Evolutionary conservation across 2,329 filamentous ascomycete genomes (phyloP).

Genomic region (Diplodia mutila): DNA sequence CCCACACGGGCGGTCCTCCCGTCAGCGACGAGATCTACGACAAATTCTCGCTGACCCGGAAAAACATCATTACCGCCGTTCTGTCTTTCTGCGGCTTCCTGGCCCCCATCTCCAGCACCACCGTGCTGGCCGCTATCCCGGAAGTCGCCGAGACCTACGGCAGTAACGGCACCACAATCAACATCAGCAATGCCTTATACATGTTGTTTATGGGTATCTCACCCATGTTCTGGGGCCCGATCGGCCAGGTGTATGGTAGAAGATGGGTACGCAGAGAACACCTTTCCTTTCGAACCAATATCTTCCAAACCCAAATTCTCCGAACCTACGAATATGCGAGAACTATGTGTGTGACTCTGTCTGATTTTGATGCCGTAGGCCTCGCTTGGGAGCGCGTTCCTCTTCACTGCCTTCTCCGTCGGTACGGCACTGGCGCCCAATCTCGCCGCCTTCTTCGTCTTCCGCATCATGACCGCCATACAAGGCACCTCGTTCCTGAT

Average conservation of each 20-base stretch:
- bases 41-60: constrained; percentile 63
- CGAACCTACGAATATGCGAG: background rate
- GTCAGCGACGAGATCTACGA: constrained; percentile 62
- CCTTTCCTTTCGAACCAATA: background rate
- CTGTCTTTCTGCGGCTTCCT: constrained; percentile 77
- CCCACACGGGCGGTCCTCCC: constrained; percentile 1
- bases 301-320: background rate
- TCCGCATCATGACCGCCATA: constrained; percentile 74
- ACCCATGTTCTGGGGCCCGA: constrained; percentile 71
- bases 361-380: constrained; percentile 46
- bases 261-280: constrained; percentile 48
- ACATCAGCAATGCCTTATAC: constrained; percentile 75
- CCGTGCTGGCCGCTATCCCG: constrained; percentile 72
- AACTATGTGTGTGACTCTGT: background rate
- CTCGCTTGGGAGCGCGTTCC: constrained; percentile 61
- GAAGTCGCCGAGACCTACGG: constrained; percentile 69
- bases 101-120: constrained; percentile 74
- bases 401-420: constrained; percentile 72
- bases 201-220: constrained; percentile 71
- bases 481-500: constrained; percentile 76
- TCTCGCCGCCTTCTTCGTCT: constrained; percentile 71
- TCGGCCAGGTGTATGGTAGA: constrained; percentile 57
- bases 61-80: constrained; percentile 68
- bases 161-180: constrained; percentile 71
- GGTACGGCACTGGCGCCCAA: constrained; percentile 74